Conservation (phyloP, 2,329 filamentous ascomycete genomes). For the Paraphaeosphaeria sporulosa region DNA sequence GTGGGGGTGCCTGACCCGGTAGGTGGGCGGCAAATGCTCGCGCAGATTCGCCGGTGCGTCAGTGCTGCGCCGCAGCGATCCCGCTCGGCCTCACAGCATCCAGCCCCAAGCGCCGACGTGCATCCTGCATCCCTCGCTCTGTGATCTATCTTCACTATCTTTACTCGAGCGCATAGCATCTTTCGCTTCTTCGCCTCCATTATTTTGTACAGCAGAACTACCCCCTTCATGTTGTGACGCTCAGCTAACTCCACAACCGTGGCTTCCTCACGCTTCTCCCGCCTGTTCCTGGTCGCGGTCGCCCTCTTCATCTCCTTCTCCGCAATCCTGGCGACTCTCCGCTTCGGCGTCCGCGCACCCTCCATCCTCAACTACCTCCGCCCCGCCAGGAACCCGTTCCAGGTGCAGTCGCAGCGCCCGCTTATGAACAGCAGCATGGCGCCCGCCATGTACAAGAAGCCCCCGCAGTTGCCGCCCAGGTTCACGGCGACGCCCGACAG, state of each 20-base stretch:
- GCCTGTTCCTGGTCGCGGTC: constrained; percentile 60
- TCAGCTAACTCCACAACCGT: constrained; percentile 28
- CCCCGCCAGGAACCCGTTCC: constrained; percentile 44
- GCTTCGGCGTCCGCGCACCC: constrained; percentile 65
- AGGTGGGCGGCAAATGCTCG: constrained; percentile 12
- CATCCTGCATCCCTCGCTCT: constrained; percentile 6
- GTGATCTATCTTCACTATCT: background rate
- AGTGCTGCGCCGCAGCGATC: constrained; percentile 5
- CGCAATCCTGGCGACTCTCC: constrained; percentile 73
- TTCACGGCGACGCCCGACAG: constrained; percentile 78
- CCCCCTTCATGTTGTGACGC: constrained; percentile 20
- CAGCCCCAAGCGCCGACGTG: constrained; percentile 11
- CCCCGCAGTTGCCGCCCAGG: constrained; percentile 78
- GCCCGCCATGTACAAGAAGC: constrained; percentile 71
- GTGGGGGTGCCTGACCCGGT: constrained; percentile 1
- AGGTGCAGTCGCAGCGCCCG: constrained; percentile 38
- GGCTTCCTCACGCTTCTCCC: constrained; percentile 45
- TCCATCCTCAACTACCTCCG: constrained; percentile 65
- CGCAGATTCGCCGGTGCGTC: constrained; percentile 1
- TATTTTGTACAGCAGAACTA: constrained; percentile 2
- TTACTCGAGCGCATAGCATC: background rate
- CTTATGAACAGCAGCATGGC: constrained; percentile 69
- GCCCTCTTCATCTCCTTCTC: constrained; percentile 63
- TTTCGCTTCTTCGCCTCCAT: constrained; percentile 1
- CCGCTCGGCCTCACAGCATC: background rate